Evolutionary conservation across 2,329 filamentous ascomycete species (phyloP), one percentile per base, ranked within the genome.

Genomic region (Exophiala alcalophila): DNA sequence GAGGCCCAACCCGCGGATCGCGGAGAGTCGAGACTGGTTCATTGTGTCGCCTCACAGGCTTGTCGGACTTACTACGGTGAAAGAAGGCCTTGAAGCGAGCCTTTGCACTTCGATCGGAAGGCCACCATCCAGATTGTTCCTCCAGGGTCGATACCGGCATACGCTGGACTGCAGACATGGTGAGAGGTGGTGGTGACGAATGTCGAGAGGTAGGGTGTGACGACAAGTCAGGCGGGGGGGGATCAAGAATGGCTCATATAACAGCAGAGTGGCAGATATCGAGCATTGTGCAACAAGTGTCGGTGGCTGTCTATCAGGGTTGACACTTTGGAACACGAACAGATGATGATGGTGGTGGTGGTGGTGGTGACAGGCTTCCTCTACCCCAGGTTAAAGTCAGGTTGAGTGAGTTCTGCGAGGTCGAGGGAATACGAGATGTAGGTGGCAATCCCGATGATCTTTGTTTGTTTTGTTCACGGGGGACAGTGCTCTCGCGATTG

Each of bases 81-180:
- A 52, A 49, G 23, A 52, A 27, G 19, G 49, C 45, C 19, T 31
- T 48, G 20, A 52, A 39, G 26, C 49, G 44, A 46, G 49, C 37
- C 29, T 46, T 52, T 5, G 45, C 42, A 33, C 44, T 47, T 18
- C 42, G 29, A 10, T 52, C 49, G 14, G 49, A 49, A 3, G 41
- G 41, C 31, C 42, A 52, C 49, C 49, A 52, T 9, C 49, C 49
- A 14, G 49, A 52, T 19, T 49, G 45, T 16, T 49, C 47, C 19
- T 40, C 45, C 1, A 40, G 10, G 4, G 6, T 6, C 2, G 36
- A 16, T 26, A 37, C 25, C 7, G 46, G 27, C 21, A 31, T 25
- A 20, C 20, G 21, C n/a, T 31, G 33, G 34, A 36, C 18, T 29
- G 19, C 18, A 36, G 42, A 19, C 47, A 49, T 49, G 18, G 24